Percentiles rank a stretch among this genome's conserved stretches.
Conservation (phyloP, 345 rosid species). For the Lenwebbia sp. region DNA sequence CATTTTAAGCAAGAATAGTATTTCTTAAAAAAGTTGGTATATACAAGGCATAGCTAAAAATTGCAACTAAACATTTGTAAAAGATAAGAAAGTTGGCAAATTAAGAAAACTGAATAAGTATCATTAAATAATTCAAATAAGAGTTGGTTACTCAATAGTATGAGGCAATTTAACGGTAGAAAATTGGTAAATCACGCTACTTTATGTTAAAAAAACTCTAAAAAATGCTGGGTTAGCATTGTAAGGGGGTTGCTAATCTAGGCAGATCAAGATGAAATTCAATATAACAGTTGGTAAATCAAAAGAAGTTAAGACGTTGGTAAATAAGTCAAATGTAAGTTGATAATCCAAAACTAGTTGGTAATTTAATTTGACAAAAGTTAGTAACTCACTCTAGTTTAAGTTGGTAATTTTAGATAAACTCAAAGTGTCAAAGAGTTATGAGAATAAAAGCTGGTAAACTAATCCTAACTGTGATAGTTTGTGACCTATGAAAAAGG, state of each 20-base stretch:
- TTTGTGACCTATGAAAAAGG: no score
- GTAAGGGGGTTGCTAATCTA: neutral
- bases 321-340: neutral
- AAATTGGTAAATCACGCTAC: neutral
- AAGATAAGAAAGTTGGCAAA: neutral
- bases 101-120: neutral
- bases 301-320: neutral
- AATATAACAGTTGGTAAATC: neutral
- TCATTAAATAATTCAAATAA: neutral
- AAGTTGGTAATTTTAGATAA: neutral
- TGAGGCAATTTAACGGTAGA: neutral
- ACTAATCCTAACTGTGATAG: no score
- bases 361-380: neutral
- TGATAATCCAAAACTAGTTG: neutral
- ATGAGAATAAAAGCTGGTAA: no score
- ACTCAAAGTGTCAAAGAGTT: neutral
- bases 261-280: neutral
- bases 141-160: neutral
- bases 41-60: neutral
- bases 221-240: neutral
- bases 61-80: neutral
- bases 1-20: neutral
- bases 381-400: neutral
- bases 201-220: neutral
- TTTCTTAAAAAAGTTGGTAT: neutral